Evolutionary conservation across 192 early-diverging fungal genomes (phyloP).

Genomic region (Fimicolochytrium jonesii): DNA sequence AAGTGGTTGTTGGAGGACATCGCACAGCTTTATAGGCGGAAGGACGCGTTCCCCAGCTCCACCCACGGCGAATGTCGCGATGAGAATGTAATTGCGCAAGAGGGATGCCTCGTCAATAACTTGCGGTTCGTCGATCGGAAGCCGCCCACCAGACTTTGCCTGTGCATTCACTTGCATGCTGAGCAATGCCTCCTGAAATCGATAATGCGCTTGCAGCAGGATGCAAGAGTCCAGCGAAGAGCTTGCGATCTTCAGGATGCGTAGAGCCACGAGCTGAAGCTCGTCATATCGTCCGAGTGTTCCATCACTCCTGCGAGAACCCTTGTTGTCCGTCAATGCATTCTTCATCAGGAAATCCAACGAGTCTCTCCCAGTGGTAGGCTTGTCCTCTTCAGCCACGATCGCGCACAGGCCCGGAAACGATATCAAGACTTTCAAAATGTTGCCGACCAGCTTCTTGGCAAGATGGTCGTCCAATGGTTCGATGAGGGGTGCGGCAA

Average conservation of each 20-base stretch:
- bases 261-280: conserved; percentile 37
- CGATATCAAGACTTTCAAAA: conserved; percentile 40
- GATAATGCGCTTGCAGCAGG: conserved; percentile 35
- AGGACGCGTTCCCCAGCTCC: conserved; percentile 39
- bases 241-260: conserved; percentile 32
- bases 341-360: conserved; percentile 7
- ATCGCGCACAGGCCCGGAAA: conserved; percentile 38
- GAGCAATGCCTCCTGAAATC: conserved; percentile 33
- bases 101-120: conserved; percentile 42
- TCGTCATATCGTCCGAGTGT: conserved; percentile 30
- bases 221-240: conserved; percentile 45
- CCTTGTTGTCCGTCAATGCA: not conserved
- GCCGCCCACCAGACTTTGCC: not conserved
- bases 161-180: conserved; percentile 24
- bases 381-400: conserved; percentile 22
- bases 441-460: conserved; percentile 36
- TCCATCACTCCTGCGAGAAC: not conserved
- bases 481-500: conserved; percentile 31
- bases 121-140: not conserved
- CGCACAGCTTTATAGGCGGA: conserved; percentile 25
- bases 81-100: conserved; percentile 37
- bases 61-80: conserved; percentile 32
- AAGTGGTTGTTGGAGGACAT: conserved; percentile 1
- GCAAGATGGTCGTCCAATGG: conserved; percentile 19
- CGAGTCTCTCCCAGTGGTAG: not conserved